Evolutionary conservation across 306 rosid species (phyloP), one percentile per base, ranked within the genome.

Genomic region (Acacia confusa): DNA sequence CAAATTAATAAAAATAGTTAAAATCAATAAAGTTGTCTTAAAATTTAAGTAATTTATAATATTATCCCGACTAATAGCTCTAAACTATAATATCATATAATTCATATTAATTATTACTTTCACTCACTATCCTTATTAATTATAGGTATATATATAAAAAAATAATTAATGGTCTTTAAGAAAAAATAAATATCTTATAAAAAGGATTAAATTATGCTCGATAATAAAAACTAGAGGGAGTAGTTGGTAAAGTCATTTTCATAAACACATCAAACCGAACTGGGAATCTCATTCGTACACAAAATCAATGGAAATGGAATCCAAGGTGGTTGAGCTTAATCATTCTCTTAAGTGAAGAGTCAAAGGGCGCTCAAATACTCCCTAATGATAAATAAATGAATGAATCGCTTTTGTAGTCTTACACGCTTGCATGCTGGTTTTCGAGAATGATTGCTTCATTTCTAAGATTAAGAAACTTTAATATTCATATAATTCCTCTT

Each of bases 371-470:
- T 28, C 69, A 63, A 63, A 63, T 63, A 63, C 67, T 60, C 36
- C 19, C 34, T 25, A 13, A 63, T 63, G 4, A 25, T 12, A 60
- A 55, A 20, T 22, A 58, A 1, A 58, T 10, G 1, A 61, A 8
- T 47, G 16, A 36, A 40, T 10, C 22, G 20, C 32, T 8, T 13
- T 22, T 9, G 53, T 22, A 70, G n/a, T 7, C 36, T 17, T 50
- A 70, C 60, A 74, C 70, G 34, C 53, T 73, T 27, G 60, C 43
- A 27, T 30, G 76, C 36, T 27, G 22, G 61, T 83, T 55, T 57
- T 40, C 53, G 44, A 79, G 70, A 70, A 22, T 79, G 77, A 53
- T 69, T 81, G 83, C 84, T 84, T 72, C 40, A 61, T 43, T 79
- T 32, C 0, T 43, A 87, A 69, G 87, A 24, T 77, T 60, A 34